Base-by-base conservation (phyloP, 352 stramenopile species). In the Pythium aquatile region DNA sequence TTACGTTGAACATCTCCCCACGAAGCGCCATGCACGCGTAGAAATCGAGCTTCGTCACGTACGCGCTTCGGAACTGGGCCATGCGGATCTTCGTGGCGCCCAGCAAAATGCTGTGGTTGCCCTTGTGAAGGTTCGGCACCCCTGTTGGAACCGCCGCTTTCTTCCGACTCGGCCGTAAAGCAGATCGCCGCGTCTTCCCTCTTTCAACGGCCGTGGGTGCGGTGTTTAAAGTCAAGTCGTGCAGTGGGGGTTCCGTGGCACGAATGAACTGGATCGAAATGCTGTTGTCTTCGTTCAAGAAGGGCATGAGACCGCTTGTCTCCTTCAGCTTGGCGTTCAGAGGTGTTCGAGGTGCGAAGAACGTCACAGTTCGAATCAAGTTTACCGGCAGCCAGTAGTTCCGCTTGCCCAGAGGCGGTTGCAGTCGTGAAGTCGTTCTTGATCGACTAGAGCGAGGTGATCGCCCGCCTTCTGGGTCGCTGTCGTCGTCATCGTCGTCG, bases 11-110 rank as follows among this genome's bases (percentile, higher is more conserved):
- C 68, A 91, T 79, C 55, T 94, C 85, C 7, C 83, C 83, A 0
- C 74, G 81, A 30, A 92, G 78, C 11, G 82, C 80, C 83, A 94
- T 91, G 52, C 83, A 92, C 0, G 85, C 84, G 55, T 92, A 93
- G 46, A 93, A 90, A 64, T 94, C 85, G 28, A 90, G 82, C 62
- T 93, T 94, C 5, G 85, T 92, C 29, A 93, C 82, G 52, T 89
- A 92, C n/a, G 83, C 81, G 29, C 81, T 91, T 57, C 81, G 83
- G 44, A 94, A 94, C 49, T 91, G 83, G 7, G 82, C 81, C 73
- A 94, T 81, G 3, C 82, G 83, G 35, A 94, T 83, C 52, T 85
- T 89, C 0, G 85, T 93, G 1, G 80, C 85, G 0, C 85, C 85
- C 0, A 94, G 61, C 10, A 90, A 55, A 29, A 92, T 49, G 1